Evolutionary conservation across 2,329 filamentous ascomycete species (phyloP).

Genomic region (Sordariomycetes sp.): DNA sequence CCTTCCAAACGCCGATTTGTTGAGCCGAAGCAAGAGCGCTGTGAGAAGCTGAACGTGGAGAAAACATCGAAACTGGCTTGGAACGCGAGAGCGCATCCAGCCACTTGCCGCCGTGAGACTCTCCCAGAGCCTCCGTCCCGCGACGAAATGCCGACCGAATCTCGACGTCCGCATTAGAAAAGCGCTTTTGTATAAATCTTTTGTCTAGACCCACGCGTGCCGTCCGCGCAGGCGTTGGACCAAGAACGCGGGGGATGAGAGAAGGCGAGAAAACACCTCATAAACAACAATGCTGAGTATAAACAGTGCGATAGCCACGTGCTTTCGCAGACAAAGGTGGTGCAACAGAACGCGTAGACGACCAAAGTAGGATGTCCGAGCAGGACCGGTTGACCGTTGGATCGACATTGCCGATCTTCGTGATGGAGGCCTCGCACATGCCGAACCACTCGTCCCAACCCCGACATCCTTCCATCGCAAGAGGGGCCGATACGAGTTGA

Average conservation of each 20-base stretch:
- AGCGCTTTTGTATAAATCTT: background rate
- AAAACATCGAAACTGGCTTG: background rate
- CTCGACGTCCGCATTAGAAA: background rate
- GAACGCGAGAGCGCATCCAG: background rate
- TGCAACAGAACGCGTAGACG: background rate
- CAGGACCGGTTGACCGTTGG: background rate
- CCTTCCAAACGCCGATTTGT: background rate
- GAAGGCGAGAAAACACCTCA: background rate
- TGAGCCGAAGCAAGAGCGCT: background rate
- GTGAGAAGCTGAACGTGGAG: background rate
- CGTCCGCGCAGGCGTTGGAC: background rate
- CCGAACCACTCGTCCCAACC: background rate
- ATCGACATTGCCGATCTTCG: background rate
- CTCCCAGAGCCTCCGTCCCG: background rate
- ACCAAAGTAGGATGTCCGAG: background rate
- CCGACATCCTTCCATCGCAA: background rate
- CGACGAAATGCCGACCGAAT: background rate
- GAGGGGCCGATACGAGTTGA: background rate
- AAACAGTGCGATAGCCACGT: background rate
- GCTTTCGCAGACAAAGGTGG: background rate
- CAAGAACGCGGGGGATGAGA: background rate
- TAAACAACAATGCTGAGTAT: background rate
- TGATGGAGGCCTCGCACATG: background rate
- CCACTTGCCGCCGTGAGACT: background rate
- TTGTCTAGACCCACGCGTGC: background rate